These are phyloP conservation scores for Lipomyces anomalus DNA, from an alignment of 805 yeast genomes.

Conservation along the genomic window DNA sequence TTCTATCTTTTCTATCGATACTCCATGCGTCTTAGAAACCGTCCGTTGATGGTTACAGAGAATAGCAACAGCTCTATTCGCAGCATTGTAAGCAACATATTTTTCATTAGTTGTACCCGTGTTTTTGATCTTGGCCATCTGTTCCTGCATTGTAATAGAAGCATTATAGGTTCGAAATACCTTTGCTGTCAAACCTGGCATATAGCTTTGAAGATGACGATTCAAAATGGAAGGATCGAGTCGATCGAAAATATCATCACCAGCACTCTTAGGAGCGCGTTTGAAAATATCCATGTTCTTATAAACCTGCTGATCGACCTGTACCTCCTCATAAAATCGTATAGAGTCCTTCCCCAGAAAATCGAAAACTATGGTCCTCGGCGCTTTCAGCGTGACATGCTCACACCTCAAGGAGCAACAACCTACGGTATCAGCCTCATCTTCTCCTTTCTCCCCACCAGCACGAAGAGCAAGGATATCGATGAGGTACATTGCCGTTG, in stretches of 20 bases:
- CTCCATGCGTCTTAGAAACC: conserved; percentile 78
- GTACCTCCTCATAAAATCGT: conserved; percentile 84
- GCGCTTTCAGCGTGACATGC: conserved; percentile 80
- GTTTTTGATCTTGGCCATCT: conserved; percentile 74
- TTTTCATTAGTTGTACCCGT: conserved; percentile 85
- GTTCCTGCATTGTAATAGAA: conserved; percentile 94
- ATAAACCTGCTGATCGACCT: conserved; percentile 87
- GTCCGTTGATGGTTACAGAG: conserved; percentile 96
- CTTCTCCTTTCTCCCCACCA: conserved; percentile 95
- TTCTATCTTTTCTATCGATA: conserved; percentile 68
- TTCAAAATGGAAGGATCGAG: conserved; percentile 77
- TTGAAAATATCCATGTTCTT: conserved; percentile 83
- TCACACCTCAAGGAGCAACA: conserved; percentile 92
- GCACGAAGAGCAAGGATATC: conserved; percentile 94
- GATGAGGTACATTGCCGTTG: conserved; percentile 87
- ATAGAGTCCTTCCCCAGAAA: conserved; percentile 95
- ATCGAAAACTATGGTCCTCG: conserved; percentile 79
- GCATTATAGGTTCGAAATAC: conserved; percentile 98
- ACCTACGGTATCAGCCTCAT: conserved; percentile 97
- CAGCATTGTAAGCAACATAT: conserved; percentile 83
- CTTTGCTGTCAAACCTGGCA: conserved; percentile 92
- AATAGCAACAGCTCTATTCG: conserved; percentile 91
- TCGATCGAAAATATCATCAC: conserved; percentile 89
- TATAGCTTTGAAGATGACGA: conserved; percentile 79
- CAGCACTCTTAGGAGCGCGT: conserved; percentile 80